Conservation (phyloP, 208 protist genomes). For the Herpetomonas tarakana region DNA sequence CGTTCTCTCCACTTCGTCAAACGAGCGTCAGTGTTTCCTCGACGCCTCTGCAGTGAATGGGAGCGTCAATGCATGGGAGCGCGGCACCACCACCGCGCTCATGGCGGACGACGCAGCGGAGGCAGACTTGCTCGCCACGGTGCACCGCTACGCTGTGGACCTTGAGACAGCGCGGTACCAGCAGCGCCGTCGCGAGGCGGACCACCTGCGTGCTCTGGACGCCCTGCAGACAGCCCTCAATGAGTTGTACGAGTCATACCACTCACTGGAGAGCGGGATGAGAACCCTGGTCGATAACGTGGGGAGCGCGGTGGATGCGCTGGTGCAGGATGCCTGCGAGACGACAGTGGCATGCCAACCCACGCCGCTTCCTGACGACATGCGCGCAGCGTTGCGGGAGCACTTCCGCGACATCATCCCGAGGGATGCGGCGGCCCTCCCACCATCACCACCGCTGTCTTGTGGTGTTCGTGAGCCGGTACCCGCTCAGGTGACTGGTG, state of each 20-base stretch:
- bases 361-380: conserved; percentile 6
- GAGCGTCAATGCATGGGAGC: too few relatives aligned
- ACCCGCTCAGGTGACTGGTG: too few relatives aligned
- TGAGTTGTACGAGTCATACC: neutral
- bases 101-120: too few relatives aligned
- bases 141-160: neutral
- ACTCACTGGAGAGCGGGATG: neutral
- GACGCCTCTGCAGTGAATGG: too few relatives aligned
- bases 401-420: neutral
- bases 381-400: conserved; percentile 1
- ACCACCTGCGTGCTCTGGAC: conserved; percentile 4
- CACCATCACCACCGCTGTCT: neutral
- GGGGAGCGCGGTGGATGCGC: conserved; percentile 8
- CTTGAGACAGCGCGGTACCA: conserved; percentile 11
- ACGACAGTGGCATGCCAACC: neutral
- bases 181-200: conserved; percentile 2
- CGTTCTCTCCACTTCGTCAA: too few relatives aligned
- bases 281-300: conserved; percentile 1
- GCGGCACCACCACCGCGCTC: too few relatives aligned
- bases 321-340: conserved; percentile 9
- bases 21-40: too few relatives aligned
- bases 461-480: neutral
- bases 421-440: neutral
- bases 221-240: conserved; percentile 7
- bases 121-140: too few relatives aligned